Evolutionary conservation across 805 yeast species (phyloP).

Genomic region (Tetrapisispora iriomotensis): DNA sequence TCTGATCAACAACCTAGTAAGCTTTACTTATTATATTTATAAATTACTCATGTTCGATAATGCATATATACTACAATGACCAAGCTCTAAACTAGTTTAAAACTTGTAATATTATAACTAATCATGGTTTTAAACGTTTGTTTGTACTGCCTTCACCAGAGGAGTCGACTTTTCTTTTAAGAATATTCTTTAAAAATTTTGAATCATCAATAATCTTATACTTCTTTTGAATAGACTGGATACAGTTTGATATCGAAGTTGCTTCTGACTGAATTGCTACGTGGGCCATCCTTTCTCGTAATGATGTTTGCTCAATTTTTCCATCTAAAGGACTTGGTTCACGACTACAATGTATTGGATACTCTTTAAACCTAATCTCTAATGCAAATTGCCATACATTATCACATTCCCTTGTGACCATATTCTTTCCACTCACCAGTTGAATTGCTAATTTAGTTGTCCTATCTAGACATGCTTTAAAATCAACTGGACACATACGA

Average conservation of each 20-base stretch:
- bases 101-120: no score
- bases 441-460: slow-evolving; percentile 52
- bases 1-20: slow-evolving; percentile 18
- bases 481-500: slow-evolving; percentile 11
- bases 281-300: slow-evolving; percentile 38
- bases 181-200: slow-evolving; percentile 47
- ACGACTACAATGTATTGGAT: slow-evolving; percentile 32
- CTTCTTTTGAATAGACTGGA: slow-evolving; percentile 16
- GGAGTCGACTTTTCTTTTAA: slow-evolving; percentile 36
- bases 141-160: background rate
- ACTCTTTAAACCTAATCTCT: slow-evolving; percentile 32
- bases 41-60: background rate
- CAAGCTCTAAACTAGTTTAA: background rate
- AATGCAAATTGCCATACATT: slow-evolving; percentile 23
- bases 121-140: slow-evolving; percentile 3
- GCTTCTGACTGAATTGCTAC: slow-evolving; percentile 50
- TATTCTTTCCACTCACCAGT: slow-evolving; percentile 39
- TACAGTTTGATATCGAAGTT: slow-evolving; percentile 37
- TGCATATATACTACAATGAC: no score
- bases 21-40: slow-evolving; percentile 13
- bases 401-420: slow-evolving; percentile 34
- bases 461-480: slow-evolving; percentile 35
- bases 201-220: slow-evolving; percentile 46
- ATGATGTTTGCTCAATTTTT: background rate
- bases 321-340: slow-evolving; percentile 12